Evolutionary conservation across 495 filamentous ascomycete genomes (phyloP).

Genomic region (Xylaria intraflava): DNA sequence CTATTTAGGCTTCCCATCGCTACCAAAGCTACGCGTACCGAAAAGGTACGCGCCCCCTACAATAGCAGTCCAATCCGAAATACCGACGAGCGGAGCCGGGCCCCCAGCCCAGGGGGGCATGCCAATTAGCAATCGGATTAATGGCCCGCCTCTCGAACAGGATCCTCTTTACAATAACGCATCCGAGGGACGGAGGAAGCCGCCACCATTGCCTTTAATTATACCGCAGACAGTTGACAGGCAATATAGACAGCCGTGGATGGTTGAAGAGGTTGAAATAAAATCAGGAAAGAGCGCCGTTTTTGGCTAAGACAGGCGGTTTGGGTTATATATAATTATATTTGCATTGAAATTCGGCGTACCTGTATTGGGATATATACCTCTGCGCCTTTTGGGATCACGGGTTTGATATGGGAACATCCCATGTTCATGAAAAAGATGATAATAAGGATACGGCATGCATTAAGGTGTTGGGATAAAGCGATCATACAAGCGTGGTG

Average conservation of each 20-base stretch:
- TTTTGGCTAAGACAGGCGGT: no score
- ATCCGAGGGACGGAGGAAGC: background rate
- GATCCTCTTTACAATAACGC: background rate
- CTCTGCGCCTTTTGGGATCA: background rate
- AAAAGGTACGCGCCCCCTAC: conserved; percentile 21
- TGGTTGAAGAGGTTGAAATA: background rate
- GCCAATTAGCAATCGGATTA: background rate
- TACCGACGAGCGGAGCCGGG: conserved; percentile 1
- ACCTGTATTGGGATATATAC: background rate
- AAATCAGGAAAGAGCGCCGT: no score
- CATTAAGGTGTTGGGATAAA: background rate
- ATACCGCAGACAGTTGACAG: background rate
- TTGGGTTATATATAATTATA: background rate
- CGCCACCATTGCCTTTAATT: background rate
- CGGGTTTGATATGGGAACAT: no score
- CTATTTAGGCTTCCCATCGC: conserved; percentile 17
- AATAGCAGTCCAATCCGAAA: conserved; percentile 16
- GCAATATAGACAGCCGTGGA: background rate
- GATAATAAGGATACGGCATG: background rate
- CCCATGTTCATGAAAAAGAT: no score
- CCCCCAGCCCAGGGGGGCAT: background rate
- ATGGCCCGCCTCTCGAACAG: background rate
- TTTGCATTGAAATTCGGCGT: background rate
- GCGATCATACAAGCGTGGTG: no score
- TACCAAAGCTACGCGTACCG: conserved; percentile 15